Conservation (phyloP, 1,284 basidiomycete genomes). For the Malassezia globosa region DNA sequence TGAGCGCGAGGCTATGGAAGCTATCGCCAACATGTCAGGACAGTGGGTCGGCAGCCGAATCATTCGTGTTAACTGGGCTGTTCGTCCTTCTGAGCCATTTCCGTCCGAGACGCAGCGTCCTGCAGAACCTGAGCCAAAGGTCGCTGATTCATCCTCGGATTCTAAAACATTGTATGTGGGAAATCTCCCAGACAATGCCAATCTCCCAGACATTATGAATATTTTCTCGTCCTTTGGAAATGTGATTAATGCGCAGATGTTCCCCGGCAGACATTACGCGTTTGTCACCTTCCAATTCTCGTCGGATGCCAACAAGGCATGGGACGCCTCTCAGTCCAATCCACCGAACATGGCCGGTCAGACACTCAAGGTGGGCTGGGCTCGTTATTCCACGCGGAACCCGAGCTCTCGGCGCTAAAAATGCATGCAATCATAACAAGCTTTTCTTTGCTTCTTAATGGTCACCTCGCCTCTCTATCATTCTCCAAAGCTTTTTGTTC, state of each 20-base stretch:
- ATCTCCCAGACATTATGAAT: conserved; percentile 86
- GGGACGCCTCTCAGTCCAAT: neutral
- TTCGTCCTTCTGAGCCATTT: conserved; percentile 50
- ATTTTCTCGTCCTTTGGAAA: conserved; percentile 95
- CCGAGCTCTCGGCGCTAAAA: no score
- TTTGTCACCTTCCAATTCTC: conserved; percentile 9
- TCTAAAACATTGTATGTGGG: conserved; percentile 96
- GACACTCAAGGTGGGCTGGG: conserved; percentile 4
- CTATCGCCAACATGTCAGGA: conserved; percentile 96
- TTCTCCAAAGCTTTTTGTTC: no score
- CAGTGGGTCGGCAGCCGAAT: conserved; percentile 96
- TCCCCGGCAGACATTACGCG: conserved; percentile 6
- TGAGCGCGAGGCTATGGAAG: conserved; percentile 93
- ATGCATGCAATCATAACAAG: no score
- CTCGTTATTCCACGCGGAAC: no score
- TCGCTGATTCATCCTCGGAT: conserved; percentile 55
- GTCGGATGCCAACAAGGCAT: conserved; percentile 2
- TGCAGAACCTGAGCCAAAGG: conserved; percentile 29
- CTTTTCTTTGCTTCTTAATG: no score
- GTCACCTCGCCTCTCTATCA: no score
- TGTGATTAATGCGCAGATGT: conserved; percentile 49
- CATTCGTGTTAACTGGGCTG: conserved; percentile 99
- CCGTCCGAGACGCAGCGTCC: conserved; percentile 50
- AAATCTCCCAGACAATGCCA: conserved; percentile 88
- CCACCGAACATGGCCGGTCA: conserved; percentile 1